Evolutionary conservation across 345 rosid genomes (phyloP).

Genomic region (Populus pruinosa): DNA sequence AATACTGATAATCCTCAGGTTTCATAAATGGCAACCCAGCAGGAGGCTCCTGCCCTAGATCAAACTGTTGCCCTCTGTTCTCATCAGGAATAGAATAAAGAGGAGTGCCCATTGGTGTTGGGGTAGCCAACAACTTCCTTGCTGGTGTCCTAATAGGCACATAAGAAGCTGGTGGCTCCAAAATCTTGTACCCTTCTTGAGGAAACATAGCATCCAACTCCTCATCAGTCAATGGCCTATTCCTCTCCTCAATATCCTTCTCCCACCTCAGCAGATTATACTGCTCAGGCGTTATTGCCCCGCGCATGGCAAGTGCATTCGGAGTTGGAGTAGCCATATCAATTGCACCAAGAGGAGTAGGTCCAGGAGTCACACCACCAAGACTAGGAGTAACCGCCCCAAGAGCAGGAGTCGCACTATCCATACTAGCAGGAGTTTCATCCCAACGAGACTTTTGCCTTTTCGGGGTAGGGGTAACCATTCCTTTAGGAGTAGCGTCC

Average conservation of each 20-base stretch:
- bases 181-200: conserved; percentile 79
- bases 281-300: conserved; percentile 85
- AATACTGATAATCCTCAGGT: conserved; percentile 97
- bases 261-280: conserved; percentile 93
- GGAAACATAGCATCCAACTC: conserved; percentile 97
- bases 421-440: conserved; percentile 97
- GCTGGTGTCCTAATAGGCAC: conserved; percentile 96
- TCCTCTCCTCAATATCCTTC: conserved; percentile 98
- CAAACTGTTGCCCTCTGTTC: conserved; percentile 93
- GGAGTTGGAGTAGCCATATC: conserved; percentile 96
- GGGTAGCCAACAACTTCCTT: conserved; percentile 77
- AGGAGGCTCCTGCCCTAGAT: conserved; percentile 85
- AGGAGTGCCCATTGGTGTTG: conserved; percentile 91
- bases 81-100: conserved; percentile 83
- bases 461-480: conserved; percentile 87
- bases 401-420: conserved; percentile 87
- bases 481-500: conserved; percentile 89
- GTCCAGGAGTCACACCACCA: conserved; percentile 76
- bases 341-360: conserved; percentile 77
- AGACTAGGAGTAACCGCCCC: conserved; percentile 86
- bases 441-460: conserved; percentile 98
- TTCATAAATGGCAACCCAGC: conserved; percentile 93
- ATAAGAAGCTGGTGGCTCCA: conserved; percentile 94
- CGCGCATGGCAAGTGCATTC: conserved; percentile 55
- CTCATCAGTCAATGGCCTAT: conserved; percentile 90